Evolutionary conservation across 208 protist species (phyloP).

Genomic region (Acanthamoeba lenticulata): DNA sequence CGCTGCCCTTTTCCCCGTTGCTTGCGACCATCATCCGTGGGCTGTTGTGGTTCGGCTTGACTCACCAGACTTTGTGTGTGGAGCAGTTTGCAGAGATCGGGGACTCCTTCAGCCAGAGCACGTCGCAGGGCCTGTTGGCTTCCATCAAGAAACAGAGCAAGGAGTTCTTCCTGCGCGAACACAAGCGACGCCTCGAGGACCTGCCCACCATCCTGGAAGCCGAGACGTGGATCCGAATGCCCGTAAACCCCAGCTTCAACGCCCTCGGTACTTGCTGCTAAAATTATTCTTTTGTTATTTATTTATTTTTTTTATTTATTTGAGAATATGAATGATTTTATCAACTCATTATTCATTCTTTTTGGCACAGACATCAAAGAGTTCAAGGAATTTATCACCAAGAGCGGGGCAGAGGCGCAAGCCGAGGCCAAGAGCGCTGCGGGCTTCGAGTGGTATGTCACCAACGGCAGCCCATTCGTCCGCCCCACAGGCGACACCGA

Average conservation of each 20-base stretch:
- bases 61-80: not conserved
- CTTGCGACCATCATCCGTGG: not conserved
- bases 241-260: constrained; percentile 26
- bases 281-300: not conserved
- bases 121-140: constrained; percentile 27
- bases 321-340: not conserved
- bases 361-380: constrained; percentile 31
- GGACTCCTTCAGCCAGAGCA: constrained; percentile 45
- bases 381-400: not conserved
- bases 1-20: not conserved
- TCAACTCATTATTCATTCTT: not conserved
- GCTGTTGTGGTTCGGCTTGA: not conserved
- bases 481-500: not conserved
- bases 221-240: constrained; percentile 45
- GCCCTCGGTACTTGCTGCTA: not conserved
- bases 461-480: not conserved
- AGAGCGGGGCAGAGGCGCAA: not conserved
- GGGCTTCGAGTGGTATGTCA: constrained; percentile 50
- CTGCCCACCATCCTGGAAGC: constrained; percentile 31
- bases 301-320: not conserved
- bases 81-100: constrained; percentile 37
- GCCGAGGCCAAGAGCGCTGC: not conserved
- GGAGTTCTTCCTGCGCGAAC: constrained; percentile 33
- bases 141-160: constrained; percentile 66
- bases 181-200: constrained; percentile 42